A percentile compares a stretch with the other conserved stretches of the same genome.
These are phyloP conservation scores for Tuber umbilicatum DNA, from an alignment of 495 filamentous ascomycete species.

Conservation along the genomic window DNA sequence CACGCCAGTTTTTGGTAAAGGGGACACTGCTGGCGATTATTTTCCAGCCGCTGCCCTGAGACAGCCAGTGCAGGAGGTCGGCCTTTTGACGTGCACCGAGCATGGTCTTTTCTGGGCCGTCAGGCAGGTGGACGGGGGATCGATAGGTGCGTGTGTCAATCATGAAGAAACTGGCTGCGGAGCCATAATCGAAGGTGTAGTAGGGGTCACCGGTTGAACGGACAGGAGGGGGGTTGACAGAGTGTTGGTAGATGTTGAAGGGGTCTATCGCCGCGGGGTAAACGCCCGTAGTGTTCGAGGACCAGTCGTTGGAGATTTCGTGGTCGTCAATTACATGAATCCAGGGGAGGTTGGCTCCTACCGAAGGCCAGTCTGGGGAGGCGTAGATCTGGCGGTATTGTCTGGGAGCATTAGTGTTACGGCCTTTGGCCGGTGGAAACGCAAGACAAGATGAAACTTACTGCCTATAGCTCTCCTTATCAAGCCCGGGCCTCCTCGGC, in stretches of 20 bases:
- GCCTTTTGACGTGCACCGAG: constrained; percentile 71
- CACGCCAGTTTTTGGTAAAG: constrained; percentile 93
- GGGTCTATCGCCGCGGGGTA: constrained; percentile 75
- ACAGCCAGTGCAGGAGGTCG: constrained; percentile 72
- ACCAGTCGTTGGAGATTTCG: constrained; percentile 91
- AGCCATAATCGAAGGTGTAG: constrained; percentile 75
- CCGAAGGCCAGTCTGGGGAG: constrained; percentile 76
- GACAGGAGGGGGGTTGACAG: constrained; percentile 67
- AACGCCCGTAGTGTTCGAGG: constrained; percentile 62
- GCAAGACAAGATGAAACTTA: not conserved
- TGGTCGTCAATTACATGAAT: constrained; percentile 95
- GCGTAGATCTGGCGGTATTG: constrained; percentile 92
- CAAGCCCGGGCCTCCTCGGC: constrained; percentile 65
- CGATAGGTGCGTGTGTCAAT: constrained; percentile 87
- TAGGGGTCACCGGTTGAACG: constrained; percentile 60
- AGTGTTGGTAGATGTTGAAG: constrained; percentile 75
- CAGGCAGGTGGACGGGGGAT: constrained; percentile 51
- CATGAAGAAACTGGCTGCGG: constrained; percentile 85
- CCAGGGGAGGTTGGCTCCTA: constrained; percentile 73
- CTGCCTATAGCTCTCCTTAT: constrained; percentile 65
- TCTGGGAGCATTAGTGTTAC: not conserved
- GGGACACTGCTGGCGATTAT: constrained; percentile 80
- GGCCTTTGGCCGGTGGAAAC: not conserved
- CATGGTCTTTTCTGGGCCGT: constrained; percentile 66
- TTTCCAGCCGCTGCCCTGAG: constrained; percentile 59